phyloP scores from a whole-genome alignment of 2,329 filamentous ascomycete species.

The Simplicillium aogashimaense region DNA sequence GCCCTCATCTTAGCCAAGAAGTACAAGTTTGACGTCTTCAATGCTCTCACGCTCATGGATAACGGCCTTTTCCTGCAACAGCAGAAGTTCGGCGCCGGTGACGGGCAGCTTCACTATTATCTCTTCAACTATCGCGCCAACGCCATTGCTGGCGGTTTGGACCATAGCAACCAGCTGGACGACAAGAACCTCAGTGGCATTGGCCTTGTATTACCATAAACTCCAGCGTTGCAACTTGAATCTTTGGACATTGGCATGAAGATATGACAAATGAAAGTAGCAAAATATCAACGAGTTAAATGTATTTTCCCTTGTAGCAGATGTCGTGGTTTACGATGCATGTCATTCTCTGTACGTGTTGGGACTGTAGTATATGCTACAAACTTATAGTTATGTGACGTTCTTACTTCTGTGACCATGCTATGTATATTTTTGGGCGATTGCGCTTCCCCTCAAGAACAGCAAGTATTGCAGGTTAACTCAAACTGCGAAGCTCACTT shows the following conservation, averaged over 20 bases:
- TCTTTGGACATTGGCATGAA: neutral
- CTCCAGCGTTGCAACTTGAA: neutral
- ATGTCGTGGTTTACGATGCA: too few species aligned
- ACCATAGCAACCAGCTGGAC: slow-evolving; percentile 69
- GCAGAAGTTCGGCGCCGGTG: slow-evolving; percentile 89
- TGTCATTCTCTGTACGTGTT: too few species aligned
- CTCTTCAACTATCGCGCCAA: slow-evolving; percentile 93
- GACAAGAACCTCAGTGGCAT: slow-evolving; percentile 73
- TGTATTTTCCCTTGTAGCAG: too few species aligned
- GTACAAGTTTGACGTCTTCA: slow-evolving; percentile 87
- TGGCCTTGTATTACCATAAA: slow-evolving; percentile 68
- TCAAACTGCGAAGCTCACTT: too few species aligned
- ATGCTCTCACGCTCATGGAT: slow-evolving; percentile 86
- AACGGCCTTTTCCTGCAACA: slow-evolving; percentile 89
- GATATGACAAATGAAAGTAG: neutral
- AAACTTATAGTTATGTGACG: too few species aligned
- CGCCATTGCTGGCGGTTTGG: slow-evolving; percentile 75
- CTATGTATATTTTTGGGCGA: too few species aligned
- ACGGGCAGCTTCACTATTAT: slow-evolving; percentile 94
- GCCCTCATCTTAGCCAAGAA: slow-evolving; percentile 81
- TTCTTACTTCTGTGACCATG: too few species aligned
- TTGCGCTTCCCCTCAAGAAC: too few species aligned
- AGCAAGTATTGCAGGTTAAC: too few species aligned
- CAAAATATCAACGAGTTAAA: slow-evolving; percentile 1
- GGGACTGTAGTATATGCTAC: too few species aligned